phyloP scores from a whole-genome alignment of 495 filamentous ascomycete genomes.

The Lophiostoma macrostomum region DNA sequence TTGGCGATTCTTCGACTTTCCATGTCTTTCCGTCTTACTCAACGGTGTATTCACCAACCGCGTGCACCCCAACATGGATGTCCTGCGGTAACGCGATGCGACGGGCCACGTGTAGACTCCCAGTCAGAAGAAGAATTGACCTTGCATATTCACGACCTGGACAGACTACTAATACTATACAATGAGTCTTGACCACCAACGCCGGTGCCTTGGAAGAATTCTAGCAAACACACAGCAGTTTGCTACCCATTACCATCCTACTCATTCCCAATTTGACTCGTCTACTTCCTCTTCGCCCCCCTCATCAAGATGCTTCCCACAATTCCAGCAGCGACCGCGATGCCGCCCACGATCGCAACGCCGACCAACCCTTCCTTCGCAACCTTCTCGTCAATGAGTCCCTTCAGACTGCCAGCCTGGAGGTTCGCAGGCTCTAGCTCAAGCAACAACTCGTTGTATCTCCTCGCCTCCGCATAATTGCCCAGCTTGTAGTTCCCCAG shows the following conservation, averaged over 20 bases:
- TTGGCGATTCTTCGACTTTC: slow-evolving; percentile 10
- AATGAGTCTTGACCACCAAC: no score
- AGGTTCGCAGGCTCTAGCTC: slow-evolving; percentile 86
- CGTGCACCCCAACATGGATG: no score
- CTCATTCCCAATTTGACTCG: no score
- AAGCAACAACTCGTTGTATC: slow-evolving; percentile 89
- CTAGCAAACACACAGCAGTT: no score
- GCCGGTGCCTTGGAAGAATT: no score
- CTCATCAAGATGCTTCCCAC: slow-evolving; percentile 81
- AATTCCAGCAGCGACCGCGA: slow-evolving; percentile 90
- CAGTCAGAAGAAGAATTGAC: neutral
- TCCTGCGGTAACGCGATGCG: no score
- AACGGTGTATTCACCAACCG: no score
- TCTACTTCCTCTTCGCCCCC: slow-evolving; percentile 55
- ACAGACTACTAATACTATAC: no score
- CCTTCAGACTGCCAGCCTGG: slow-evolving; percentile 78
- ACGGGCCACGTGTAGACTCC: neutral
- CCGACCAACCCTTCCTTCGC: slow-evolving; percentile 90
- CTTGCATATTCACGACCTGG: no score
- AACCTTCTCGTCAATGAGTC: slow-evolving; percentile 92
- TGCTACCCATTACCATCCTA: neutral
- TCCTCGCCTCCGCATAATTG: slow-evolving; percentile 89
- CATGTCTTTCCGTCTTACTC: slow-evolving; percentile 20
- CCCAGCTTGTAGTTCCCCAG: slow-evolving; percentile 97
- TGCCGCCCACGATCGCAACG: slow-evolving; percentile 92